Percentiles rank a stretch among this genome's conserved stretches.
Evolutionary conservation across 2,329 filamentous ascomycete species (phyloP).

Genomic region (Pseudogymnoascus sp.): DNA sequence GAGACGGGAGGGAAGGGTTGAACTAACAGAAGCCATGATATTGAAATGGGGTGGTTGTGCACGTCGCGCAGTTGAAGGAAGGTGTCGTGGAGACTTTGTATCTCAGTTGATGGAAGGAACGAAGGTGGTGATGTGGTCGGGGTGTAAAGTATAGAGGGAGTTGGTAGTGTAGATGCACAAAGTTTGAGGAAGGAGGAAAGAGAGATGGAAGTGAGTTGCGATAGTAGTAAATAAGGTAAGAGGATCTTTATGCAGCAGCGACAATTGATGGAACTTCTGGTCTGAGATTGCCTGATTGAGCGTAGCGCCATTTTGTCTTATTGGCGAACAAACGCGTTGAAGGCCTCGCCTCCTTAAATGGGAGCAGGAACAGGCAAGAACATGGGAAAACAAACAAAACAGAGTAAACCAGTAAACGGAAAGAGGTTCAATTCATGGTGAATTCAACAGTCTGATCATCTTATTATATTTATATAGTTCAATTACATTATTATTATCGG

Average conservation of each 20-base stretch:
- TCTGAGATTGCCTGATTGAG: not conserved
- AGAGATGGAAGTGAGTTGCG: conserved; percentile 6
- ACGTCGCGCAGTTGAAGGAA: conserved; percentile 9
- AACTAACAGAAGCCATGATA: conserved; percentile 26
- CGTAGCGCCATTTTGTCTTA: not conserved
- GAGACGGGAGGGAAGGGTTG: conserved; percentile 10
- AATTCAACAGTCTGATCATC: not conserved
- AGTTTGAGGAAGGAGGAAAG: conserved; percentile 5
- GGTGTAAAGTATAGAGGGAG: not conserved
- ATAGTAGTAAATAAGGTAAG: conserved; percentile 8
- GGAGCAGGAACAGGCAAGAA: not conserved
- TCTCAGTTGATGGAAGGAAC: not conserved
- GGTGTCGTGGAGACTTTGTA: conserved; percentile 9
- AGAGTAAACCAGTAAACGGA: not conserved
- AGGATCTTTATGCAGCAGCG: conserved; percentile 7
- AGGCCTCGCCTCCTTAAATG: conserved; percentile 6
- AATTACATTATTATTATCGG: conserved; percentile 7
- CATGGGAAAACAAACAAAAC: not conserved
- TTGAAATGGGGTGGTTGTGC: conserved; percentile 10
- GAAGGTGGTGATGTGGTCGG: not conserved
- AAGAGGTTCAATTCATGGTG: not conserved
- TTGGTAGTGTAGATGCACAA: conserved; percentile 1
- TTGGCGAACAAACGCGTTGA: conserved; percentile 9
- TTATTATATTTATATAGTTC: conserved; percentile 1
- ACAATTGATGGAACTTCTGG: conserved; percentile 6